Percentiles rank a stretch among this genome's conserved stretches.
phyloP scores from a whole-genome alignment of 2,329 filamentous ascomycete species.

The Scedosporium boydii region DNA sequence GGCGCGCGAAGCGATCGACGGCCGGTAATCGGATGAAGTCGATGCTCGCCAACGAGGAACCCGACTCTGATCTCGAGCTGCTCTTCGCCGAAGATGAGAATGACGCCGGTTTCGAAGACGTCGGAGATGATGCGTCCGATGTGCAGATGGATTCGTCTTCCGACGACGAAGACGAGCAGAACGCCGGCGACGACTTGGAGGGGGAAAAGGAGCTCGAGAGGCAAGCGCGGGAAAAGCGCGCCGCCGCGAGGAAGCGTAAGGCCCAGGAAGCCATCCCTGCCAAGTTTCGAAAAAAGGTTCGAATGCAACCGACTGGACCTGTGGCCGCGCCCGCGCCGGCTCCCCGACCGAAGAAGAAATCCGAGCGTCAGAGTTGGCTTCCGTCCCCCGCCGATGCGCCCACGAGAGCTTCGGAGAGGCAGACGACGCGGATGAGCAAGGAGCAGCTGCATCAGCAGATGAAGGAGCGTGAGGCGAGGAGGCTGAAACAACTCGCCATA shows the following conservation, averaged over 20 bases:
- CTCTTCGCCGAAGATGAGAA: constrained; percentile 68
- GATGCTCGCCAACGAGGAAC: constrained; percentile 65
- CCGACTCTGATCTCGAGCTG: constrained; percentile 59
- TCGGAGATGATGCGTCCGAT: constrained; percentile 59
- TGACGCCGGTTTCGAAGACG: constrained; percentile 61
- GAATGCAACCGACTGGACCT: constrained; percentile 48
- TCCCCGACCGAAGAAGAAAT: constrained; percentile 49
- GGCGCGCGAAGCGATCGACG: constrained; percentile 66
- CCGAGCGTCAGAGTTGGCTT: constrained; percentile 49
- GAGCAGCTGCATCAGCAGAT: constrained; percentile 60
- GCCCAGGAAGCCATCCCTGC: constrained; percentile 64
- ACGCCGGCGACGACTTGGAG: constrained; percentile 57
- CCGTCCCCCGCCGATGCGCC: constrained; percentile 44
- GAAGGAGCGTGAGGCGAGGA: constrained; percentile 60
- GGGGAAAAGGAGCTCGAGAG: constrained; percentile 82
- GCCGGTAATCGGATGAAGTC: constrained; percentile 78
- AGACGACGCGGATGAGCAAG: constrained; percentile 50
- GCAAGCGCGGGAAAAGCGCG: constrained; percentile 58
- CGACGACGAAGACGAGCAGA: constrained; percentile 67
- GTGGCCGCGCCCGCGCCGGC: constrained; percentile 28
- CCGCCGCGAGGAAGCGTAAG: constrained; percentile 69
- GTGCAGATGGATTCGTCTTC: constrained; percentile 79
- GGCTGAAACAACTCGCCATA: constrained; percentile 58
- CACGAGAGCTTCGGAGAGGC: constrained; percentile 47
- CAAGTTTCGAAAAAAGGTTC: constrained; percentile 65